Evolutionary conservation across 495 filamentous ascomycete species (phyloP).

Genomic region (Penicillium cataractarum): DNA sequence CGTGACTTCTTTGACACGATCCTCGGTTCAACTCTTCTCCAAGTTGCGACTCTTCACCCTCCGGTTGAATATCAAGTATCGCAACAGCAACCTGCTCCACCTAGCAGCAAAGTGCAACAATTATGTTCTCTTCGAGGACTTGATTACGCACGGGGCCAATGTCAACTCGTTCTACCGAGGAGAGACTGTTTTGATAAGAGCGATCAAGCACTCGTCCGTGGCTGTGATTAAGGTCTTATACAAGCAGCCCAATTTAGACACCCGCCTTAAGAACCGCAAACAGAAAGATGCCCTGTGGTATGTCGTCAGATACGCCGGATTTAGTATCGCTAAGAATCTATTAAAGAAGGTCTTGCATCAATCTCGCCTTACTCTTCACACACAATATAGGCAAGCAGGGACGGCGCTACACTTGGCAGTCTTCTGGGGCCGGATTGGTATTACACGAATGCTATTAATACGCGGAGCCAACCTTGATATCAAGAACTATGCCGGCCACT

Average conservation of each 20-base stretch:
- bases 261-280: slow-evolving; percentile 13
- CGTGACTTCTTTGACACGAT: too few species aligned
- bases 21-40: too few species aligned
- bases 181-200: slow-evolving; percentile 13
- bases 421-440: slow-evolving; percentile 11
- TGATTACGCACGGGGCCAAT: slow-evolving; percentile 10
- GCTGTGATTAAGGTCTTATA: slow-evolving; percentile 8
- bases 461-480: slow-evolving; percentile 9
- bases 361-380: slow-evolving; percentile 4
- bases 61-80: slow-evolving; percentile 16
- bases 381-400: slow-evolving; percentile 4
- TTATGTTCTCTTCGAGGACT: slow-evolving; percentile 2
- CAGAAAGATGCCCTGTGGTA: slow-evolving; percentile 17
- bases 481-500: slow-evolving; percentile 14
- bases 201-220: slow-evolving; percentile 11
- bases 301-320: slow-evolving; percentile 11
- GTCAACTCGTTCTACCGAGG: slow-evolving; percentile 19
- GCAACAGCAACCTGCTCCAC: slow-evolving; percentile 17
- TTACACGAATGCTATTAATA: slow-evolving; percentile 12
- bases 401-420: slow-evolving; percentile 14
- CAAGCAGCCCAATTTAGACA: slow-evolving; percentile 6
- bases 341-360: slow-evolving; percentile 3
- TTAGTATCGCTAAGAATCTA: neutral
- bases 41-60: slow-evolving; percentile 5
- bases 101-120: slow-evolving; percentile 19